These are phyloP conservation scores for Babesia caballi DNA, from an alignment of 169 alveolate genomes.

Conservation along the genomic window DNA sequence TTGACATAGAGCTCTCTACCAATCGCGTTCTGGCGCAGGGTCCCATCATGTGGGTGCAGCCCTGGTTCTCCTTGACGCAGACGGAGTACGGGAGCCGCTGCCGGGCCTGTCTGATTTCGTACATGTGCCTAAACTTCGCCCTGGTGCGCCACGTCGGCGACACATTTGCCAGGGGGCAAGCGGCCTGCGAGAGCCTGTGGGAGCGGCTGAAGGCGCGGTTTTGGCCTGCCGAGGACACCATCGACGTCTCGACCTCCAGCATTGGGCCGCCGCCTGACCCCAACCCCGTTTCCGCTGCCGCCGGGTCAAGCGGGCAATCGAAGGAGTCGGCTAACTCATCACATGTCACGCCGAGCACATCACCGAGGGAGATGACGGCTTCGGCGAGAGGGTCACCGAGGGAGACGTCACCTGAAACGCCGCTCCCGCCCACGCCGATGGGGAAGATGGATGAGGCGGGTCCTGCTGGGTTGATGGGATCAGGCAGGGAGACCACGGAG, in stretches of 20 bases:
- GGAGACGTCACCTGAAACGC: too few species aligned
- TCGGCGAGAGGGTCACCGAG: too few species aligned
- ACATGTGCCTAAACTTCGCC: conserved; percentile 23
- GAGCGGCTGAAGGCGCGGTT: background rate
- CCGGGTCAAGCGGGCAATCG: too few species aligned
- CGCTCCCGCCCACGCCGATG: background rate
- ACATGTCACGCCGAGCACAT: too few species aligned
- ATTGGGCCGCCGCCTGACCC: background rate
- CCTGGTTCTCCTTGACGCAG: conserved; percentile 24
- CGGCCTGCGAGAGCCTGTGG: background rate
- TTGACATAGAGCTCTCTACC: conserved; percentile 31
- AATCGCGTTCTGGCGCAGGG: background rate
- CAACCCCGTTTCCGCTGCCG: too few species aligned
- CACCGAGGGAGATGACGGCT: too few species aligned
- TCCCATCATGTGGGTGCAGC: background rate
- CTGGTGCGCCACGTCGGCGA: background rate
- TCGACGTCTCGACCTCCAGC: conserved; percentile 3
- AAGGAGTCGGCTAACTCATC: too few species aligned
- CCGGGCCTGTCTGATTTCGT: conserved; percentile 33
- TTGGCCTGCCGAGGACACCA: conserved; percentile 3
- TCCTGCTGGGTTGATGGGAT: too few species aligned
- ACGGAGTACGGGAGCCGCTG: conserved; percentile 35
- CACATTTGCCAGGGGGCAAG: background rate
- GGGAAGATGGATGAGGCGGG: background rate
- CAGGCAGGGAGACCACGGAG: background rate